phyloP scores from a whole-genome alignment of 352 stramenopile species.

The Phytophthora melonis region DNA sequence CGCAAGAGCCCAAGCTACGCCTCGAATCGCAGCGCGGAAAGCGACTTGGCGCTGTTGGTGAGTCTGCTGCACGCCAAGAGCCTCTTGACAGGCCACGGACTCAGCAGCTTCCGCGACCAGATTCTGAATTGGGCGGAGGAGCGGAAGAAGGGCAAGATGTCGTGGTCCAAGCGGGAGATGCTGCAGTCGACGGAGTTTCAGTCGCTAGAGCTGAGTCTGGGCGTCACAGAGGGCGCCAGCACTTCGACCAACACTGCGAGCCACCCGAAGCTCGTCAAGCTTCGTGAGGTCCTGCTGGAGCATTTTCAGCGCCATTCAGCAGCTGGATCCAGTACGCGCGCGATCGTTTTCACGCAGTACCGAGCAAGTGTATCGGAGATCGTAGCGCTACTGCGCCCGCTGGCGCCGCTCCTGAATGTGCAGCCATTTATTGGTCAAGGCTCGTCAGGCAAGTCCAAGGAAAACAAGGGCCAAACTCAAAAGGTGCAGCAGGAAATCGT shows the following conservation, averaged over 20 bases:
- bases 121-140: constrained; percentile 69
- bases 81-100: constrained; percentile 78
- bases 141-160: constrained; percentile 56
- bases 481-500: constrained; percentile 97
- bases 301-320: constrained; percentile 82
- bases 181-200: constrained; percentile 79
- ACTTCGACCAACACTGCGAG: constrained; percentile 41
- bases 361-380: constrained; percentile 96
- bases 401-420: constrained; percentile 86
- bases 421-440: constrained; percentile 95
- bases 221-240: constrained; percentile 18
- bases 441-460: constrained; percentile 81
- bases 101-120: constrained; percentile 79
- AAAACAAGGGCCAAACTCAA: constrained; percentile 94
- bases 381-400: constrained; percentile 73
- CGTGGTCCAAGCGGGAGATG: constrained; percentile 87
- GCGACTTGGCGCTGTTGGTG: constrained; percentile 79
- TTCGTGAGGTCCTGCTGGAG: constrained; percentile 90
- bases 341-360: constrained; percentile 99
- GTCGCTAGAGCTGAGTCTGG: constrained; percentile 58
- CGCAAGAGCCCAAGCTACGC: constrained; percentile 70
- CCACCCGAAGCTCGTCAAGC: constrained; percentile 91
- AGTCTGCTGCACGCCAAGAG: constrained; percentile 81
- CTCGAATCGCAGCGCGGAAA: constrained; percentile 77
- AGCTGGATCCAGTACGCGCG: constrained; percentile 87